These are phyloP conservation scores for Falciphora oryzae DNA, from an alignment of 2,329 filamentous ascomycete genomes.

Conservation along the genomic window DNA sequence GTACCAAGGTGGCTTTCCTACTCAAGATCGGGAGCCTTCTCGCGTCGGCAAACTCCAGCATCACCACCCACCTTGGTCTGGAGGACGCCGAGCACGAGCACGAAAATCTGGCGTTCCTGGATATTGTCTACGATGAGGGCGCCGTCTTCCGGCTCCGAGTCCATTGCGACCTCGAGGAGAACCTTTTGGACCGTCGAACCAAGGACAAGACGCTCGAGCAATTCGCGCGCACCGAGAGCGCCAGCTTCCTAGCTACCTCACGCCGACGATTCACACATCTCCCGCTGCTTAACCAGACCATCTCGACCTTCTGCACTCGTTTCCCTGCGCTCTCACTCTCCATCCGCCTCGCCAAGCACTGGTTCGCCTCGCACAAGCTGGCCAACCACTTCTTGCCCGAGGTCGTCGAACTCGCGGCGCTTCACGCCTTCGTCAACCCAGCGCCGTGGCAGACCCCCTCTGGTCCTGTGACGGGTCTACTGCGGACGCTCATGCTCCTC, in stretches of 20 bases:
- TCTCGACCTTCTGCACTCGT: constrained; percentile 74
- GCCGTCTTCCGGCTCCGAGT: constrained; percentile 79
- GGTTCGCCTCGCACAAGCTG: constrained; percentile 83
- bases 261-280: constrained; percentile 66
- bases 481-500: constrained; percentile 73
- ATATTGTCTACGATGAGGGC: constrained; percentile 70
- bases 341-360: constrained; percentile 80
- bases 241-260: constrained; percentile 62
- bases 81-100: constrained; percentile 67
- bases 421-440: constrained; percentile 72
- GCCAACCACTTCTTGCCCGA: constrained; percentile 70
- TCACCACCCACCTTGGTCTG: constrained; percentile 68
- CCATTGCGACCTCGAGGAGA: constrained; percentile 81
- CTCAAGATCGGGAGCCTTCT: constrained; percentile 70
- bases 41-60: constrained; percentile 46
- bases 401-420: constrained; percentile 76
- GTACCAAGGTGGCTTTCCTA: constrained; percentile 87
- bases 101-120: constrained; percentile 75
- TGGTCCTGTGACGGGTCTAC: constrained; percentile 71
- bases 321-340: constrained; percentile 74
- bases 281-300: constrained; percentile 74
- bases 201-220: constrained; percentile 66
- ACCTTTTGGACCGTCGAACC: constrained; percentile 69
- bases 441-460: constrained; percentile 76
- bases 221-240: constrained; percentile 61